Percentiles rank a stretch among this genome's conserved stretches.
phyloP scores from a whole-genome alignment of 2,329 filamentous ascomycete species.

The Neobulgaria alba region DNA sequence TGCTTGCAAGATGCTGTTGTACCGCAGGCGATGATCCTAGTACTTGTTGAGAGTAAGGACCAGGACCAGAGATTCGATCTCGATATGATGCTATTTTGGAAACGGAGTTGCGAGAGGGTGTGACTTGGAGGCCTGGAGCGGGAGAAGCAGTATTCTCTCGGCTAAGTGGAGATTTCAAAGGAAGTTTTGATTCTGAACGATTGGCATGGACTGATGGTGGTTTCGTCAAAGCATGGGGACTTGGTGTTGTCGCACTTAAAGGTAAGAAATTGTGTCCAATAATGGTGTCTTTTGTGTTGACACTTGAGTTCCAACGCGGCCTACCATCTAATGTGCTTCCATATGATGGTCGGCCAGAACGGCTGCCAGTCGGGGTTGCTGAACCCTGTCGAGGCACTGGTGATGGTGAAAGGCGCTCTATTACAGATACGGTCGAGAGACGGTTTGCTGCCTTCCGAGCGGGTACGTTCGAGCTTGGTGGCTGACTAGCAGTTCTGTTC shows the following conservation, averaged over 20 bases:
- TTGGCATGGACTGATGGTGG: slow-evolving; percentile 19
- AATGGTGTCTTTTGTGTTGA: slow-evolving; percentile 54
- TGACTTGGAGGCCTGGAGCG: slow-evolving; percentile 17
- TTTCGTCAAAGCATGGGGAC: slow-evolving; percentile 21
- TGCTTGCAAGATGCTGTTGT: slow-evolving; percentile 22
- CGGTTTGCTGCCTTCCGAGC: slow-evolving; percentile 28
- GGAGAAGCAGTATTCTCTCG: slow-evolving; percentile 25
- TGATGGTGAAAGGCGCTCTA: slow-evolving; percentile 31
- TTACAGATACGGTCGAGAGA: slow-evolving; percentile 27
- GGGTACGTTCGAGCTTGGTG: slow-evolving; percentile 30
- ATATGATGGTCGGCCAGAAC: slow-evolving; percentile 36
- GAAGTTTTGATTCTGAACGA: slow-evolving; percentile 27
- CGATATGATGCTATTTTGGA: slow-evolving; percentile 35
- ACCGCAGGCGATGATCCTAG: slow-evolving; percentile 35
- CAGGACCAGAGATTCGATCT: slow-evolving; percentile 39
- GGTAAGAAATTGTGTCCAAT: slow-evolving; percentile 63
- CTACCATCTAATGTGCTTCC: slow-evolving; percentile 38
- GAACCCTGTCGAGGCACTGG: slow-evolving; percentile 34
- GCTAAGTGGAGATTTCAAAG: slow-evolving; percentile 23
- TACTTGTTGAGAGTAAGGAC: slow-evolving; percentile 39
- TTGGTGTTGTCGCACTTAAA: slow-evolving; percentile 41
- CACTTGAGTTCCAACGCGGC: slow-evolving; percentile 65
- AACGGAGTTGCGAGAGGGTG: slow-evolving; percentile 24
- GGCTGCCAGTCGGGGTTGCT: slow-evolving; percentile 40
- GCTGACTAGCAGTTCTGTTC: slow-evolving; percentile 34